Percentiles rank a stretch among this genome's conserved stretches.
phyloP scores from a whole-genome alignment of 176 grass and related monocot genomes.

The Raddia guianensis region DNA sequence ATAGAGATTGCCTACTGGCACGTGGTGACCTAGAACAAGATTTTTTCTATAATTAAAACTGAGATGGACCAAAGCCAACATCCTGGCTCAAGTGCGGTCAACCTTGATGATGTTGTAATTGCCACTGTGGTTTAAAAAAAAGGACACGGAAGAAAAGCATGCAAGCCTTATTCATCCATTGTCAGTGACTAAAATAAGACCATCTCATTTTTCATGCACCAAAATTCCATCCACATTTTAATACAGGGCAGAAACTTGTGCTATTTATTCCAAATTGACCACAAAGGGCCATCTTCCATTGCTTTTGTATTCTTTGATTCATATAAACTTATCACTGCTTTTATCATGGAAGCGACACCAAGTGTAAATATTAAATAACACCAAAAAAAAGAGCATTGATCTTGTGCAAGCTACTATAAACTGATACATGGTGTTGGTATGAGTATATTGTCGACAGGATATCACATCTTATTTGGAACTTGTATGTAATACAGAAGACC shows the following conservation, averaged over 20 bases:
- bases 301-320: not conserved
- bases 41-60: not conserved
- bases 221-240: not conserved
- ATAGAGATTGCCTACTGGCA: not conserved
- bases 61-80: not conserved
- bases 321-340: not conserved
- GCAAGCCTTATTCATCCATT: not conserved
- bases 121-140: not conserved
- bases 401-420: not conserved
- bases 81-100: not conserved
- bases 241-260: not conserved
- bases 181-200: constrained; percentile 6
- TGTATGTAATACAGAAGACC: not conserved
- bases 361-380: constrained; percentile 27
- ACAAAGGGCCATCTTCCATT: not conserved
- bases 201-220: not conserved
- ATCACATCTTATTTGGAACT: constrained; percentile 44
- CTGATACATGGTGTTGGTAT: constrained; percentile 8
- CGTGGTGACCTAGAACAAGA: not conserved
- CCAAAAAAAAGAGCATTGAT: not conserved
- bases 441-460: not conserved
- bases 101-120: not conserved
- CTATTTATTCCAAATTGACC: not conserved
- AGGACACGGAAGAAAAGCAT: not conserved
- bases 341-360: not conserved